Conservation (phyloP, 192 early-diverging fungal species). For the Geosiphon pyriformis region DNA sequence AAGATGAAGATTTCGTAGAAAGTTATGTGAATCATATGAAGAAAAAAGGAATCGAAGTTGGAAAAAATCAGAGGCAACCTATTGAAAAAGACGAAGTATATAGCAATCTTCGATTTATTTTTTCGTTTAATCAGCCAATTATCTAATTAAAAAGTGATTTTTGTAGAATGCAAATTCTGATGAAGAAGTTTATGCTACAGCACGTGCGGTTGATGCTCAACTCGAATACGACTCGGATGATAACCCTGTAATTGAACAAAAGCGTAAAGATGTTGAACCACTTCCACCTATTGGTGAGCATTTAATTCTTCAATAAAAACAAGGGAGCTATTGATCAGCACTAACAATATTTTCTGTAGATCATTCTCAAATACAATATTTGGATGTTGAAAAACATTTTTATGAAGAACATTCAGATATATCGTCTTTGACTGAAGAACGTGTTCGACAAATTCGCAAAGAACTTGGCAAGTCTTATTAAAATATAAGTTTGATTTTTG, state of each 20-base stretch:
- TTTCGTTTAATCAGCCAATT: conserved; percentile 4
- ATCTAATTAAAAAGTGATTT: neutral
- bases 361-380: conserved; percentile 62
- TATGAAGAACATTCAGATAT: conserved; percentile 78
- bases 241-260: conserved; percentile 28
- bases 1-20: conserved; percentile 75
- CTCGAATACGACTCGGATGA: conserved; percentile 32
- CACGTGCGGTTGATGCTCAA: conserved; percentile 56
- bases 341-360: conserved; percentile 35
- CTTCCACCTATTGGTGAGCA: conserved; percentile 32
- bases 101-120: conserved; percentile 17
- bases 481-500: neutral
- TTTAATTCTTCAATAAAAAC: neutral
- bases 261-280: conserved; percentile 62
- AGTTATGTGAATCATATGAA: conserved; percentile 72
- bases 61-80: conserved; percentile 42
- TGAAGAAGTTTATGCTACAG: conserved; percentile 81
- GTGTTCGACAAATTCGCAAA: conserved; percentile 47
- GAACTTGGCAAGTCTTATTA: conserved; percentile 37
- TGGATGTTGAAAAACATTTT: conserved; percentile 69
- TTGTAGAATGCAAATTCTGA: conserved; percentile 63
- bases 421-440: conserved; percentile 49
- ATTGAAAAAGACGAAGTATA: conserved; percentile 44
- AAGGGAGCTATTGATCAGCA: neutral
- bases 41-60: conserved; percentile 65